Percentiles rank a stretch among this genome's conserved stretches.
Evolutionary conservation across 495 filamentous ascomycete genomes (phyloP).

Genomic region (Neurospora tetrasperma): DNA sequence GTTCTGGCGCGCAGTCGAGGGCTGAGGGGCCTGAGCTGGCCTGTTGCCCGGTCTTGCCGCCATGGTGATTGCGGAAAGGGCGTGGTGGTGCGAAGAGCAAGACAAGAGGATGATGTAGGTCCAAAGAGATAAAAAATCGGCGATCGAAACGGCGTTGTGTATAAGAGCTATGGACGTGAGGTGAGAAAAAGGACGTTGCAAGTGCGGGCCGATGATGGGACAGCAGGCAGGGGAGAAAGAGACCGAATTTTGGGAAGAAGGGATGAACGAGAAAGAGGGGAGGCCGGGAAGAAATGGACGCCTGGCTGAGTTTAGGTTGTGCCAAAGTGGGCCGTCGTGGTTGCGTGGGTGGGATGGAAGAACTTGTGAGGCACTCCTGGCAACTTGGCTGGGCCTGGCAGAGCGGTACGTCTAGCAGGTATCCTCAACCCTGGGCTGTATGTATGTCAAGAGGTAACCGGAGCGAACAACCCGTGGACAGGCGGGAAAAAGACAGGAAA

Average conservation of each 20-base stretch:
- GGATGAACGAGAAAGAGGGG: constrained; percentile 11
- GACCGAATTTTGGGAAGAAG: constrained; percentile 3
- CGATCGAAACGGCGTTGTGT: constrained; percentile 6
- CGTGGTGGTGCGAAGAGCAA: background rate
- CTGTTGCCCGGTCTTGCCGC: constrained; percentile 29
- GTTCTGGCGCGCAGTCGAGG: constrained; percentile 49
- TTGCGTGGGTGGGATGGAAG: background rate
- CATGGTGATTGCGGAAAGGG: constrained; percentile 10
- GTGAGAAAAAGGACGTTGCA: constrained; percentile 6
- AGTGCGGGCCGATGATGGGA: constrained; percentile 7
- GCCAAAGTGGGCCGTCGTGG: constrained; percentile 12
- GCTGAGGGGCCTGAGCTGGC: constrained; percentile 30
- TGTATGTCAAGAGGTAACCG: background rate
- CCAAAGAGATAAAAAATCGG: background rate
- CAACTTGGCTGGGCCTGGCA: background rate
- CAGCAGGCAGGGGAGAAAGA: constrained; percentile 8
- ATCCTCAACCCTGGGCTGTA: background rate
- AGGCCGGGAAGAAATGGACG: constrained; percentile 4
- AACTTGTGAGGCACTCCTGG: background rate
- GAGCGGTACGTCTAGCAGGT: background rate
- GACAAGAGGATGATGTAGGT: background rate
- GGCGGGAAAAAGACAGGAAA: background rate
- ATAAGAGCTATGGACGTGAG: constrained; percentile 13
- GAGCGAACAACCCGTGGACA: background rate
- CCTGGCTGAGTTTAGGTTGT: constrained; percentile 1